Evolutionary conservation across 2,329 filamentous ascomycete species (phyloP).

Genomic region (Davidsoniella neocaledoniae): DNA sequence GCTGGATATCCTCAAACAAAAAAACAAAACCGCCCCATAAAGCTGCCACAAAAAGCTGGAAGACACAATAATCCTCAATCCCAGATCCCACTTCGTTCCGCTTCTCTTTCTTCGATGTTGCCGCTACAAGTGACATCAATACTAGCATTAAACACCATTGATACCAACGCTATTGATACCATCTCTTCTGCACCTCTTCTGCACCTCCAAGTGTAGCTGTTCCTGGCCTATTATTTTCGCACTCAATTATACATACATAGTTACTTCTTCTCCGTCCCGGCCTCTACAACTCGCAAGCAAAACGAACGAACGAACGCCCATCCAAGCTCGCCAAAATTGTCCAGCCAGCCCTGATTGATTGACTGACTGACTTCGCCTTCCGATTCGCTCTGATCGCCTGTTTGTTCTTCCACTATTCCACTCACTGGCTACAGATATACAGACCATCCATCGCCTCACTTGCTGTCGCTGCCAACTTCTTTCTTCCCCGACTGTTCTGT

Average conservation of each 20-base stretch:
- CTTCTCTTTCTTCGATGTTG: neutral
- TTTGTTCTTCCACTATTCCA: neutral
- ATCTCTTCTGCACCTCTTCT: no score
- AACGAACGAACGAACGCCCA: no score
- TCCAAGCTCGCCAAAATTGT: no score
- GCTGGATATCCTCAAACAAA: neutral
- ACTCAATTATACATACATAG: neutral
- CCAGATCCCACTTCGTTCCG: neutral
- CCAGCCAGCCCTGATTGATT: no score
- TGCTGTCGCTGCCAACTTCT: neutral
- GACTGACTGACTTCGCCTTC: neutral
- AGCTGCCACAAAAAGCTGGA: neutral
- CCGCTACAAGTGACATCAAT: no score
- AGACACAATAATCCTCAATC: no score
- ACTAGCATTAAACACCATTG: no score
- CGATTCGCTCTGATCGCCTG: neutral
- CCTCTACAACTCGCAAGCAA: neutral
- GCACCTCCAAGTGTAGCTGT: neutral
- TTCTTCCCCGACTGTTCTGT: neutral
- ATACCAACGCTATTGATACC: neutral
- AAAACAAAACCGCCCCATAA: neutral
- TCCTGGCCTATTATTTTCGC: neutral
- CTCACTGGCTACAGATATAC: neutral
- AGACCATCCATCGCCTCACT: neutral
- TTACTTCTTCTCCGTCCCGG: neutral